phyloP scores from a whole-genome alignment of 768 basidiomycete species.

The Phylloporus scabripes region DNA sequence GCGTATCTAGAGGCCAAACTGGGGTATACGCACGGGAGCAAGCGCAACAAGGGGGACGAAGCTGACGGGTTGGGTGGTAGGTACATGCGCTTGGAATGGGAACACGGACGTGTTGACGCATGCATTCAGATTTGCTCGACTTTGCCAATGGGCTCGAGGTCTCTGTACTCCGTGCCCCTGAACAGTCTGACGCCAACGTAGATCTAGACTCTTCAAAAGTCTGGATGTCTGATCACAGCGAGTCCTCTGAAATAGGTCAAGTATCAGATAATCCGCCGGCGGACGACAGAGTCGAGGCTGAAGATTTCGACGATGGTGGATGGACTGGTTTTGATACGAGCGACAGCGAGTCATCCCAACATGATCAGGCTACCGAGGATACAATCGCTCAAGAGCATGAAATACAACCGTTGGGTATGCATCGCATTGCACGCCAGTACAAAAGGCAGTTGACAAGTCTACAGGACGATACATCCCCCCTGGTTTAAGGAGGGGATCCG shows the following conservation, averaged over 20 bases:
- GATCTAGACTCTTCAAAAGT: not conserved
- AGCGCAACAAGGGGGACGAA: conserved; percentile 43
- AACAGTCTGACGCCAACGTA: not conserved
- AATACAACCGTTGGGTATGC: conserved; percentile 10
- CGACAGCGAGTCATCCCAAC: not conserved
- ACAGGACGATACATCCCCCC: conserved; percentile 74
- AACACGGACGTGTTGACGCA: not conserved
- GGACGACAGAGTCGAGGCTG: conserved; percentile 16
- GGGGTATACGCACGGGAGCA: conserved; percentile 43
- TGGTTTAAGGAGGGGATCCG: conserved; percentile 54
- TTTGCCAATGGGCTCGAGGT: conserved; percentile 35
- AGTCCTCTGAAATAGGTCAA: conserved; percentile 2
- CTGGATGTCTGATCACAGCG: not conserved
- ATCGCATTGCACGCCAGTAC: not conserved
- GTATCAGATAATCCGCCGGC: not conserved
- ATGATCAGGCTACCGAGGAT: not conserved
- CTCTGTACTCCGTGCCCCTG: not conserved
- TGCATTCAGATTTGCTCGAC: conserved; percentile 46
- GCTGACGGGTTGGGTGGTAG: conserved; percentile 84
- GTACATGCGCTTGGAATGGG: conserved; percentile 12
- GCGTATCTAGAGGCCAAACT: conserved; percentile 76
- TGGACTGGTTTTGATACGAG: conserved; percentile 34
- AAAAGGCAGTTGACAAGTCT: conserved; percentile 1
- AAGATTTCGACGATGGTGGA: conserved; percentile 28
- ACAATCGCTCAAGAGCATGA: not conserved